These are phyloP conservation scores for Kodamaea kaohsiungensis DNA, from an alignment of 805 yeast species.

Conservation along the genomic window DNA sequence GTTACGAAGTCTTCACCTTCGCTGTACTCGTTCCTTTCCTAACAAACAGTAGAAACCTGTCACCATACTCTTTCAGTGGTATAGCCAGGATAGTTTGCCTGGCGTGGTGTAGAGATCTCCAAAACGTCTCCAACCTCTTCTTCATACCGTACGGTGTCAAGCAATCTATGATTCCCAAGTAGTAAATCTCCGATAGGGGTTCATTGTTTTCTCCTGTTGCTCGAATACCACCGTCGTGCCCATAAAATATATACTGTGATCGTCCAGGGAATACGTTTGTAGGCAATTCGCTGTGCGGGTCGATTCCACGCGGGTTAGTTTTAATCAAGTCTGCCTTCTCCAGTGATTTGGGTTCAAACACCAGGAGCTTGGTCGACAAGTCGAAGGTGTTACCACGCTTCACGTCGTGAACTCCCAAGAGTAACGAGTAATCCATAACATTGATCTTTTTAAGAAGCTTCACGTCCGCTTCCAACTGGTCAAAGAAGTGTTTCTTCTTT, in stretches of 20 bases:
- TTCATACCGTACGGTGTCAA: slow-evolving; percentile 74
- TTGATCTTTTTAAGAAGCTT: slow-evolving; percentile 68
- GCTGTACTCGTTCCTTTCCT: slow-evolving; percentile 24
- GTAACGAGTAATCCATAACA: slow-evolving; percentile 93
- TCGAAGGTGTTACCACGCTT: slow-evolving; percentile 51
- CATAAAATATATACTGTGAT: slow-evolving; percentile 61
- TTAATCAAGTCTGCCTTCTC: slow-evolving; percentile 41
- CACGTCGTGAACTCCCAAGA: slow-evolving; percentile 85
- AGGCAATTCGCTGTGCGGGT: slow-evolving; percentile 44
- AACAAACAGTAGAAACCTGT: slow-evolving; percentile 77
- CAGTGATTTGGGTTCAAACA: slow-evolving; percentile 44
- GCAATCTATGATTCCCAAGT: slow-evolving; percentile 92
- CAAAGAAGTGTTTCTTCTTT: slow-evolving; percentile 57
- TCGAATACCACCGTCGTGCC: slow-evolving; percentile 82
- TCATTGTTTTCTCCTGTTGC: slow-evolving; percentile 66
- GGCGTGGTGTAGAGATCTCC: slow-evolving; percentile 72
- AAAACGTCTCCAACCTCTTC: slow-evolving; percentile 82
- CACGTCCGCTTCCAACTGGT: slow-evolving; percentile 78
- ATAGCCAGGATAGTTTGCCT: slow-evolving; percentile 78
- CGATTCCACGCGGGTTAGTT: slow-evolving; percentile 49
- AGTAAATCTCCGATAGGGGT: slow-evolving; percentile 71
- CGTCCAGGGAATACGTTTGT: slow-evolving; percentile 46
- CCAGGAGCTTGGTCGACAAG: slow-evolving; percentile 38
- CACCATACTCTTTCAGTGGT: slow-evolving; percentile 90
- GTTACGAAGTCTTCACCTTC: slow-evolving; percentile 7